phyloP scores from a whole-genome alignment of 1,139 yeast genomes.

The Hyphopichia khmerensis region DNA sequence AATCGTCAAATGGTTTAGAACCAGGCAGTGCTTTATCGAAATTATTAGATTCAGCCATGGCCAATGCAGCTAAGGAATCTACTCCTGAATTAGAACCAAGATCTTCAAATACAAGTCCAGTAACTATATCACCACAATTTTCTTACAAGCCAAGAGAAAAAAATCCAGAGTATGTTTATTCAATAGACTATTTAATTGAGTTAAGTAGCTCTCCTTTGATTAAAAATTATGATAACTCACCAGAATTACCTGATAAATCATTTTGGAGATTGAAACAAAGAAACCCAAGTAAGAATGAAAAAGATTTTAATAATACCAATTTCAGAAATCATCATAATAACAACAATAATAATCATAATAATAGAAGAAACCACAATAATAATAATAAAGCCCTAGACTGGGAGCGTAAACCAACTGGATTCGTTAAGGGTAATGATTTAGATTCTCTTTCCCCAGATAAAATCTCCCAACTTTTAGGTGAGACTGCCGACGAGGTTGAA shows the following conservation, averaged over 20 bases:
- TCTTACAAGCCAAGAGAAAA: constrained; percentile 7
- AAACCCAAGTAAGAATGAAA: constrained; percentile 5
- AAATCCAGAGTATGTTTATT: constrained; percentile 26
- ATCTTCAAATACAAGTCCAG: constrained; percentile 17
- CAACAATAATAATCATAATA: constrained; percentile 5
- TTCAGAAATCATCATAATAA: constrained; percentile 3
- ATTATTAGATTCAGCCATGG: constrained; percentile 42
- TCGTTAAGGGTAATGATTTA: constrained; percentile 21
- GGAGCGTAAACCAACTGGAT: constrained; percentile 31
- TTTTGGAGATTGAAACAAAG: constrained; percentile 39
- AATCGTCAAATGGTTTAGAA: constrained; percentile 15
- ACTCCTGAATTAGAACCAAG: constrained; percentile 37
- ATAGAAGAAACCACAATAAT: constrained; percentile 18
- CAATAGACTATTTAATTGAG: constrained; percentile 33
- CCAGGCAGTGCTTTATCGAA: constrained; percentile 43
- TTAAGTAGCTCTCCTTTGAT: constrained; percentile 38
- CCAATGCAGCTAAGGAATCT: constrained; percentile 49
- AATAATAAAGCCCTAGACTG: constrained; percentile 12
- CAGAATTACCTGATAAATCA: constrained; percentile 37
- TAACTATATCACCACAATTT: constrained; percentile 4
- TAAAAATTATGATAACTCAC: constrained; percentile 21
- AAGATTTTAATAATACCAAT: constrained; percentile 4
- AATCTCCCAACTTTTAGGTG: constrained; percentile 34
- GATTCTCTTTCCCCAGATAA: constrained; percentile 29
- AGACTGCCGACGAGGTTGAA: constrained; percentile 41